phyloP scores from a whole-genome alignment of 2,329 filamentous ascomycete genomes.

The Ploettnerulaceae sp. region DNA sequence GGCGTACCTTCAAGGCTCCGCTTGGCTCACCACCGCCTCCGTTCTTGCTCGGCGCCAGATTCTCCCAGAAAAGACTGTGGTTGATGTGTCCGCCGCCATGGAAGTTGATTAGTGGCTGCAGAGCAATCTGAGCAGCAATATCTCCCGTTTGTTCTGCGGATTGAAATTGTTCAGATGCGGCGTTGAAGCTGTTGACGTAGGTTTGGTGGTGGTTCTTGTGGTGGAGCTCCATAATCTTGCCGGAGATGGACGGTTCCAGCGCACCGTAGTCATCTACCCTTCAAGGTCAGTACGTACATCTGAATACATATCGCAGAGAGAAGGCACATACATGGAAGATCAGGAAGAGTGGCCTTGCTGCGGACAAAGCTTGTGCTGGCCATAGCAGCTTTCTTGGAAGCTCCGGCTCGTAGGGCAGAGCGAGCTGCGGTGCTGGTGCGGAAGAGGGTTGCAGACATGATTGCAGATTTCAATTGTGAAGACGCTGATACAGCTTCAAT shows the following conservation, averaged over 20 bases:
- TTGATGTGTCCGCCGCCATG: constrained; percentile 65
- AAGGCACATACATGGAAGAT: constrained; percentile 63
- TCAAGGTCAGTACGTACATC: background rate
- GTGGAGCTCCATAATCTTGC: constrained; percentile 95
- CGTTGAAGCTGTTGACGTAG: constrained; percentile 87
- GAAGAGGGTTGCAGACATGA: constrained; percentile 74
- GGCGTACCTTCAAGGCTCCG: constrained; percentile 41
- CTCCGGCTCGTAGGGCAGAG: constrained; percentile 64
- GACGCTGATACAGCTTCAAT: constrained; percentile 13
- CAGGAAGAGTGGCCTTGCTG: constrained; percentile 88
- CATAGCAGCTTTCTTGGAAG: constrained; percentile 58
- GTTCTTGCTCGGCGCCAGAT: constrained; percentile 60
- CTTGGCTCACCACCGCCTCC: constrained; percentile 56
- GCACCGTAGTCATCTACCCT: constrained; percentile 86
- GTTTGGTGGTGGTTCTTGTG: constrained; percentile 93
- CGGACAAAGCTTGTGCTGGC: constrained; percentile 73
- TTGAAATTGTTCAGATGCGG: constrained; percentile 65
- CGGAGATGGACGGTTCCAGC: constrained; percentile 78
- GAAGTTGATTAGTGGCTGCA: constrained; percentile 59
- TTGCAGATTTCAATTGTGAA: constrained; percentile 19
- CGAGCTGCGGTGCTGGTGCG: constrained; percentile 64
- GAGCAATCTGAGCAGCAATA: constrained; percentile 47
- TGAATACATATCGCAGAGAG: background rate
- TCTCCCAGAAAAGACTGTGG: constrained; percentile 66
- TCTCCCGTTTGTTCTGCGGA: constrained; percentile 51